Evolutionary conservation across 495 filamentous ascomycete genomes (phyloP), one percentile per base, ranked within the genome.

Genomic region (Penicillium nucicola): DNA sequence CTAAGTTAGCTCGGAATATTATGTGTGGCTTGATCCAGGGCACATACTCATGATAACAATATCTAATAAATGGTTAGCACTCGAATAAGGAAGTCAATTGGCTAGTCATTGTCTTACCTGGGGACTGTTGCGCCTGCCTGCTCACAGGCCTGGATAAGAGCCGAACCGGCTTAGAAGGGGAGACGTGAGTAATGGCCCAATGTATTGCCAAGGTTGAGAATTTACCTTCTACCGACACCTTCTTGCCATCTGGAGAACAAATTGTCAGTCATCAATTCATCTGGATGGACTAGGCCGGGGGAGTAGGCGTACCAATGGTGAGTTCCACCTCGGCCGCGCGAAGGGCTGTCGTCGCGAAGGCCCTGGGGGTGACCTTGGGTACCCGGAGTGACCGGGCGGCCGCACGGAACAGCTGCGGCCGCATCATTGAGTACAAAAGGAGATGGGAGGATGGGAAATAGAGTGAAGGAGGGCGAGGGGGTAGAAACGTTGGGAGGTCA

Each of bases 101-200:
- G 17, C 18, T n/a, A 12, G 11, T 15, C 2, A 25, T 36, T 34
- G 33, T 57, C 74, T 51, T 72, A 88, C 86, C 88, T 90, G 52
- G 91, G 91, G 59, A 96, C 81, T n/a, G 85, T 89, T 45, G 77
- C 82, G 56, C 93, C 93, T 49, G 93, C 93, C 74, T 98, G 96
- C 74, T 98, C 93, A 77, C 93, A 97, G 57, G 93, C 93, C 77
- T 98, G 93, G 67, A 98, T 98, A 59, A 98, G 81, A 56, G 93
- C 93, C 43, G 93, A 92, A 44, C 93, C 93, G 57, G 75, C 75
- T 77, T 50, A 46, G 30, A 47, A 42, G 42, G 37, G n/a, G 52
- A 33, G 45, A 48, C 50, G 58, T 71, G 52, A 73, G 70, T 32
- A 46, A 31, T 34, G 17, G 45, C 38, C 46, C 48, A 57, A 45